These are phyloP conservation scores for Atalantia buxifolia DNA, from an alignment of 345 rosid genomes.

Conservation along the genomic window DNA sequence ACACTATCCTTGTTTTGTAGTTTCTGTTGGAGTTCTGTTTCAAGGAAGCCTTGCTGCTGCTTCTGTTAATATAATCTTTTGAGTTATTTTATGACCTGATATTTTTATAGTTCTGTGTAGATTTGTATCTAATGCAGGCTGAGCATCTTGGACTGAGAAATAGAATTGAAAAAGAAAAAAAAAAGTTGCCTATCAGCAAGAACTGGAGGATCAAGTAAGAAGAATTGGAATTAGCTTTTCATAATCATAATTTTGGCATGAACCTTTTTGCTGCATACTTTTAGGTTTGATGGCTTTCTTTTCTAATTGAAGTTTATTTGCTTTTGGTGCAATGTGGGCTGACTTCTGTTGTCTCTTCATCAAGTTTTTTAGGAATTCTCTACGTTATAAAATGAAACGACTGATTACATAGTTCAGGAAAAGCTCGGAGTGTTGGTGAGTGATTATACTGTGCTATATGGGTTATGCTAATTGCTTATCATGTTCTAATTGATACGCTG, in stretches of 20 bases:
- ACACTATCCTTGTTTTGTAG: too few relatives aligned
- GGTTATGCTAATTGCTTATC: background rate
- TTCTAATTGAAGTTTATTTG: too few relatives aligned
- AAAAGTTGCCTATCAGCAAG: constrained; percentile 84
- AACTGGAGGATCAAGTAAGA: constrained; percentile 89
- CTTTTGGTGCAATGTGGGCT: background rate
- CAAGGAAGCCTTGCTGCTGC: too few relatives aligned
- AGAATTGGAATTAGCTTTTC: constrained; percentile 12
- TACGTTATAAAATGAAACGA: constrained; percentile 80
- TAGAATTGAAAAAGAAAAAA: constrained; percentile 52
- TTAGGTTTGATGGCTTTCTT: background rate
- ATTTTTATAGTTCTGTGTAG: too few relatives aligned
- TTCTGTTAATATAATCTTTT: too few relatives aligned
- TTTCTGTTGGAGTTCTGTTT: too few relatives aligned
- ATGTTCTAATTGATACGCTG: background rate
- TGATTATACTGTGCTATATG: background rate
- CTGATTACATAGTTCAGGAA: constrained; percentile 68
- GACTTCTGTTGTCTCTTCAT: constrained; percentile 22
- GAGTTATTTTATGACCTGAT: too few relatives aligned
- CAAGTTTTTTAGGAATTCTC: constrained; percentile 82
- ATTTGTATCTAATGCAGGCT: constrained; percentile 35
- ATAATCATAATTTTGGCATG: constrained; percentile 1
- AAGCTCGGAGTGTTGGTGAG: constrained; percentile 74
- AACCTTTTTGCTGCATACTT: background rate
- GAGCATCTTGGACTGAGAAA: constrained; percentile 37